Evolutionary conservation across 306 rosid genomes (phyloP), one percentile per base, ranked within the genome.

Genomic region (Biancaea sappan): DNA sequence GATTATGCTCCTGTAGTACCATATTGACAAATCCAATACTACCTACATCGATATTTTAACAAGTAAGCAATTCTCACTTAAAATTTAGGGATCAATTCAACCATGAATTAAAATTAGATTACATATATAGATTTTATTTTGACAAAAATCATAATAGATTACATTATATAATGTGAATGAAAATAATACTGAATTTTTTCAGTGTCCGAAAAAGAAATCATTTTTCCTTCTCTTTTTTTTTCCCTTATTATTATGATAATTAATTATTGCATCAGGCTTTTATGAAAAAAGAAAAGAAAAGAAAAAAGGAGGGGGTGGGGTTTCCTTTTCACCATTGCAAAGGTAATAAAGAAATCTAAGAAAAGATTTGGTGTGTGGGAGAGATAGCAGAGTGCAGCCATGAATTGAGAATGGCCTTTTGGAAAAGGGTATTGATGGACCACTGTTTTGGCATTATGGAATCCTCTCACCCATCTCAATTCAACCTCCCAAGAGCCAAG

Each of bases 381-480:
- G 83, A 71, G 50, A n/a, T n/a, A n/a, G 52, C 66, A 37, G 79
- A 52, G 76, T 80, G 69, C 77, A 79, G 69, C 77, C 75, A 83
- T 73, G 75, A 80, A 86, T 68, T 73, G 59, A 71, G 31, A 43
- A 86, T 64, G 76, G 80, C 54, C 90, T 76, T 79, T 84, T 74
- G 12, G 71, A 74, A 89, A 84, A 83, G 88, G 88, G 79, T 84
- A 84, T 76, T 73, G 24, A 75, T 85, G 98, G 98, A 89, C 98
- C 98, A 87, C 98, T 82, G 81, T 84, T 80, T 85, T 82, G 79
- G 80, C 77, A 79, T 79, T 70, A 75, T 79, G 85, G 84, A 77
- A 82, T 74, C 75, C 68, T 25, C 78, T 1, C 2, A 2, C 61
- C 10, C 4, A 0, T 11, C n/a, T 74, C 75, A 86, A 84, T 83